Evolutionary conservation across 768 basidiomycete species (phyloP).

Genomic region (Cyclocybe cylindracea): DNA sequence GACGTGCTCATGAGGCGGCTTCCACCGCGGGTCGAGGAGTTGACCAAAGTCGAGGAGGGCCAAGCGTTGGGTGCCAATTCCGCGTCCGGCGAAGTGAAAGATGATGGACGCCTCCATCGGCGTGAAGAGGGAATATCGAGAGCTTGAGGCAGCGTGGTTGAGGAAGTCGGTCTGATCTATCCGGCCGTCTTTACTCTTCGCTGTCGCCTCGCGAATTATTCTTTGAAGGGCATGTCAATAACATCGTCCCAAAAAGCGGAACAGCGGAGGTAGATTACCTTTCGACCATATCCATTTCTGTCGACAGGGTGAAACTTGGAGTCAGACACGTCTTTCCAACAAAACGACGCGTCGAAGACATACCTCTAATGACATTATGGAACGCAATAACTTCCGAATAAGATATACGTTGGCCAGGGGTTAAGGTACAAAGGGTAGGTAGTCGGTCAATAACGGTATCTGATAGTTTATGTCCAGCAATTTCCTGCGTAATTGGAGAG

Average conservation of each 20-base stretch:
- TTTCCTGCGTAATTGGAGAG: slow-evolving; percentile 57
- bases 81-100: slow-evolving; percentile 95
- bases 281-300: slow-evolving; percentile 97
- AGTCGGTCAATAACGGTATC: slow-evolving; percentile 90
- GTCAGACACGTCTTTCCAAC: background rate
- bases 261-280: slow-evolving; percentile 45
- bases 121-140: slow-evolving; percentile 93
- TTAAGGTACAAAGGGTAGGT: slow-evolving; percentile 88
- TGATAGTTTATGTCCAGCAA: slow-evolving; percentile 96
- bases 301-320: background rate
- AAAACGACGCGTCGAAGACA: slow-evolving; percentile 20
- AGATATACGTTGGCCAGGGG: slow-evolving; percentile 86
- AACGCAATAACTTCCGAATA: slow-evolving; percentile 98
- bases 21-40: slow-evolving; percentile 89
- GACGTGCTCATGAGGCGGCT: slow-evolving; percentile 60
- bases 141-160: slow-evolving; percentile 80
- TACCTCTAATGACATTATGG: slow-evolving; percentile 92
- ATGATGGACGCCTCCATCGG: slow-evolving; percentile 99
- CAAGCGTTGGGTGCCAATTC: slow-evolving; percentile 66
- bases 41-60: slow-evolving; percentile 91
- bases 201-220: slow-evolving; percentile 87
- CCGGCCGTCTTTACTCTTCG: slow-evolving; percentile 90
- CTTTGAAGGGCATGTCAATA: slow-evolving; percentile 33
- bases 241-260: slow-evolving; percentile 1
- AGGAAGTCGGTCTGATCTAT: slow-evolving; percentile 97